Conservation (phyloP, 2,329 filamentous ascomycete species). For the Penicillium sp. region DNA sequence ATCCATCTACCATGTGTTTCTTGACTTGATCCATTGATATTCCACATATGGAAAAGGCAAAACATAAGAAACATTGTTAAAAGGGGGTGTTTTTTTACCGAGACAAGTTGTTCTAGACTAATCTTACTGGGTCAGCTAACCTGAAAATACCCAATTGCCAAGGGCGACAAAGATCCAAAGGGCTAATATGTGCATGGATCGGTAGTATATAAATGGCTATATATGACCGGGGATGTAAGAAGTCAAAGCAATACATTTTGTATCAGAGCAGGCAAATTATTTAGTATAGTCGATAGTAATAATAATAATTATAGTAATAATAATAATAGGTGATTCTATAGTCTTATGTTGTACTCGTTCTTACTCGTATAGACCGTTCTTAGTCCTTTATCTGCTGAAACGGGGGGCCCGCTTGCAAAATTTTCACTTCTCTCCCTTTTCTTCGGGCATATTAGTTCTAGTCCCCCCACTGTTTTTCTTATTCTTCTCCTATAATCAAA, state of each 20-base stretch:
- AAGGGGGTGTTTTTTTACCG: not conserved
- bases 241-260: not conserved
- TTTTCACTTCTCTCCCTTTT: not conserved
- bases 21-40: not conserved
- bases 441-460: not conserved
- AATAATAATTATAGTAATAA: not conserved
- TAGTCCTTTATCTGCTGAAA: conserved; percentile 1
- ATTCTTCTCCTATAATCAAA: not conserved
- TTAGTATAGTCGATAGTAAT: not conserved
- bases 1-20: not conserved
- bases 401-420: not conserved
- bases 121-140: not conserved
- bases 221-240: not conserved
- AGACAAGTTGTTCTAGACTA: not conserved
- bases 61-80: not conserved
- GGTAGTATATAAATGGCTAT: not conserved
- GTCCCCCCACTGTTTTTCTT: not conserved
- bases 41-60: not conserved
- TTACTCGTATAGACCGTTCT: not conserved
- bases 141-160: not conserved
- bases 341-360: not conserved
- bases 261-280: not conserved
- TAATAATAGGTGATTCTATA: not conserved
- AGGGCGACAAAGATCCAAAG: not conserved
- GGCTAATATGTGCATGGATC: not conserved